A percentile compares a stretch with the other conserved stretches of the same genome.
These are phyloP conservation scores for Tylopilus vinaceipallidus DNA, from an alignment of 768 basidiomycete species.

Conservation along the genomic window DNA sequence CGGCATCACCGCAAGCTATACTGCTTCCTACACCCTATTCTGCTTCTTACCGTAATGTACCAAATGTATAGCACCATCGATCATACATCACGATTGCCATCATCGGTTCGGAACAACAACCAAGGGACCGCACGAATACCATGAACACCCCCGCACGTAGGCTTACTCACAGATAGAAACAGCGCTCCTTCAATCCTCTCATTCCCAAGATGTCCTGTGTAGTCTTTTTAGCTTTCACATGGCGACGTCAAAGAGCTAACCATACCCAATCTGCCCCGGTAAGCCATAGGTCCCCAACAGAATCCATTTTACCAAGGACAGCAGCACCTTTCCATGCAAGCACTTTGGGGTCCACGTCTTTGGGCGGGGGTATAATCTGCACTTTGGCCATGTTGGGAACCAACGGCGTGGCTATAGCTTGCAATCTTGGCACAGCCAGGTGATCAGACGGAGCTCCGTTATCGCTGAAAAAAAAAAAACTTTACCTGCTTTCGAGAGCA, in stretches of 20 bases:
- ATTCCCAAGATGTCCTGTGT: constrained; percentile 72
- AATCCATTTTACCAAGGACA: constrained; percentile 90
- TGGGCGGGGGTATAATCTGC: constrained; percentile 90
- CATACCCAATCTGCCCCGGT: constrained; percentile 83
- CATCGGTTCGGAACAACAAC: neutral
- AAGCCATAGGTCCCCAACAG: constrained; percentile 87
- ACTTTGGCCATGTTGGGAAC: constrained; percentile 85
- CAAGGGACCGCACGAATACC: neutral
- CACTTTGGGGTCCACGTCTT: constrained; percentile 87
- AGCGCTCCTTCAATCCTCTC: constrained; percentile 78
- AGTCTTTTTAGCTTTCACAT: constrained; percentile 4
- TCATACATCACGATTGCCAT: neutral
- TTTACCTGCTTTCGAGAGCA: constrained; percentile 85
- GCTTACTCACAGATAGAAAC: constrained; percentile 62
- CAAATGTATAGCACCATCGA: neutral
- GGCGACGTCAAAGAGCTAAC: constrained; percentile 8
- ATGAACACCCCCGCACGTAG: neutral
- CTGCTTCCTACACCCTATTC: neutral
- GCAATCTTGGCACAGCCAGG: constrained; percentile 40
- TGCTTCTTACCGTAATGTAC: constrained; percentile 17
- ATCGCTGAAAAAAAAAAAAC: neutral
- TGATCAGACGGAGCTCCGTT: constrained; percentile 5
- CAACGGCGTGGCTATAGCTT: constrained; percentile 81
- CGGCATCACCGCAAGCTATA: constrained; percentile 5
- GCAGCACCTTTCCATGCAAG: constrained; percentile 95